These are phyloP conservation scores for Excoecaria cochinchinensis DNA, from an alignment of 345 rosid genomes.

Conservation along the genomic window DNA sequence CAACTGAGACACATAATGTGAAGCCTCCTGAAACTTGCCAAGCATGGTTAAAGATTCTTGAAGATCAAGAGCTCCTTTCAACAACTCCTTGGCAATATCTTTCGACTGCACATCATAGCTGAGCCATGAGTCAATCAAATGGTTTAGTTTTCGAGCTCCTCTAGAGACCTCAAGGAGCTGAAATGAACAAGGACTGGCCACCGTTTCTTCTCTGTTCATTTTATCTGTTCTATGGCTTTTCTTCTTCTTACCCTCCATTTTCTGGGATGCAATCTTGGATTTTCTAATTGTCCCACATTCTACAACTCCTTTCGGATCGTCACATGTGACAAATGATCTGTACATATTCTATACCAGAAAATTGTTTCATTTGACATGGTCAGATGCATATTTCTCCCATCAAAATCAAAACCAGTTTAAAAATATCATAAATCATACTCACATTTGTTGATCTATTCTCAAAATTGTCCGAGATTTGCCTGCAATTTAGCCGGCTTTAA, in stretches of 20 bases:
- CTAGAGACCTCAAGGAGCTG: conserved; percentile 74
- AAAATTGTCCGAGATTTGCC: conserved; percentile 14
- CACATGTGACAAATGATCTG: conserved; percentile 80
- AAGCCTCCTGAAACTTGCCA: conserved; percentile 72
- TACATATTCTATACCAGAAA: conserved; percentile 57
- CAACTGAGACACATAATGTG: conserved; percentile 43
- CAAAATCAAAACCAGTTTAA: conserved; percentile 2
- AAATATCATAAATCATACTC: conserved; percentile 19
- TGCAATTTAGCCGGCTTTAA: conserved; percentile 24
- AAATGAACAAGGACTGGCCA: conserved; percentile 42
- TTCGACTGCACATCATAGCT: conserved; percentile 43
- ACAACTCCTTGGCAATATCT: conserved; percentile 64
- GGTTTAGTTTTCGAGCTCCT: conserved; percentile 82
- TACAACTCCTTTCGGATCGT: conserved; percentile 83
- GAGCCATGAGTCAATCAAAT: conserved; percentile 50
- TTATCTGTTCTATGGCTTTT: conserved; percentile 24
- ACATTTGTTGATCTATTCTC: conserved; percentile 15
- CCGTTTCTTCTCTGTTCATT: conserved; percentile 34
- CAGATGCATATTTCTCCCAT: conserved; percentile 13
- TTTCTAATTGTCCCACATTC: conserved; percentile 73
- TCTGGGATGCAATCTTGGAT: conserved; percentile 43
- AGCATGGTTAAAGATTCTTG: conserved; percentile 81
- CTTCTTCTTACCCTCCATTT: conserved; percentile 42
- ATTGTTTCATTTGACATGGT: conserved; percentile 16
- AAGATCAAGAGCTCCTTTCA: conserved; percentile 83